These are phyloP conservation scores for Asparagopsis taxiformis DNA, from an alignment of 31 red algal species.

Conservation along the genomic window DNA sequence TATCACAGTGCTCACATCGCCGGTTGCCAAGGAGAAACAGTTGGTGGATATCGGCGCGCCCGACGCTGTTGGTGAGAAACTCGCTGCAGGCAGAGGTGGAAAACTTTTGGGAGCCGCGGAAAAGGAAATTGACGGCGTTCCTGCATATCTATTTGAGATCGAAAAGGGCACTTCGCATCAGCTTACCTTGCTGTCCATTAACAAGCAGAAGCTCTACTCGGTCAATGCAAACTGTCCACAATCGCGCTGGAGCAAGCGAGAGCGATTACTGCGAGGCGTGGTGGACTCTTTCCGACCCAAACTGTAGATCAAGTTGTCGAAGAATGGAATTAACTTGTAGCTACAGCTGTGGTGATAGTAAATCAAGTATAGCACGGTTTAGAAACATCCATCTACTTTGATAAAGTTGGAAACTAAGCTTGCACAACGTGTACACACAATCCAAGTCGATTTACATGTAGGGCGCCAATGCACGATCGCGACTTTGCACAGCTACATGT, in stretches of 20 bases:
- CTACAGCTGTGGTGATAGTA: too few species aligned
- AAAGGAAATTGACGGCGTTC: slow-evolving; percentile 65
- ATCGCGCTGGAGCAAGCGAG: slow-evolving; percentile 71
- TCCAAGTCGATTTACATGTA: too few species aligned
- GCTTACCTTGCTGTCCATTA: slow-evolving; percentile 68
- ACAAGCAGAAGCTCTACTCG: slow-evolving; percentile 86
- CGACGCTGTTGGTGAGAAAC: slow-evolving; percentile 61
- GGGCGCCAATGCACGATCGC: too few species aligned
- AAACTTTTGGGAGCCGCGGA: slow-evolving; percentile 51
- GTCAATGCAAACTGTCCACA: slow-evolving; percentile 82
- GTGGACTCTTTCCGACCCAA: slow-evolving; percentile 83
- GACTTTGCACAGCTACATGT: slow-evolving; percentile 14
- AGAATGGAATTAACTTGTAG: too few species aligned
- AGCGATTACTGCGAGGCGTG: slow-evolving; percentile 71
- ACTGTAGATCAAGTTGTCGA: slow-evolving; percentile 35
- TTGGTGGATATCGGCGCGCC: slow-evolving; percentile 71
- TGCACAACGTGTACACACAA: too few species aligned
- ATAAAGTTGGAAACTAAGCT: too few species aligned
- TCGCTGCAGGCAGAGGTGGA: slow-evolving; percentile 52
- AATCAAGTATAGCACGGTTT: too few species aligned
- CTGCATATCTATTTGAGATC: slow-evolving; percentile 81
- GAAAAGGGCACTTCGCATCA: slow-evolving; percentile 63
- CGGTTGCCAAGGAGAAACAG: slow-evolving; percentile 53
- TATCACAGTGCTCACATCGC: slow-evolving; percentile 81
- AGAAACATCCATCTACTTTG: too few species aligned